These are phyloP conservation scores for Tetracladium setigerum DNA, from an alignment of 495 filamentous ascomycete species.

Conservation along the genomic window DNA sequence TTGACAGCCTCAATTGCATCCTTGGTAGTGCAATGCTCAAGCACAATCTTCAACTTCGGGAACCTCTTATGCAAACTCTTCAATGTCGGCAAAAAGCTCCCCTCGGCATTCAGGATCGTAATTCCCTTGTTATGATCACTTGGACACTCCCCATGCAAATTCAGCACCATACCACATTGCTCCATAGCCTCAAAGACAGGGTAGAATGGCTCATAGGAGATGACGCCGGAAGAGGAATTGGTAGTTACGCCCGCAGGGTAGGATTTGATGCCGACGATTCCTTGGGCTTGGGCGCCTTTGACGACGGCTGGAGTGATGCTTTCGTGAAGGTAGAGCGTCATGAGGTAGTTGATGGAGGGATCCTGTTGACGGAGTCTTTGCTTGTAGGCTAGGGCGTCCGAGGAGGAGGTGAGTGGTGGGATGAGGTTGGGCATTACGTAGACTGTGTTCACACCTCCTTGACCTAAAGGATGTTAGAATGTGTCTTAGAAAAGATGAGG, in stretches of 20 bases:
- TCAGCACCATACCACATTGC: slow-evolving; percentile 44
- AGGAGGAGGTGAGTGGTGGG: slow-evolving; percentile 70
- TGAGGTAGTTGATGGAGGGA: slow-evolving; percentile 70
- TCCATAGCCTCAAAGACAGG: slow-evolving; percentile 76
- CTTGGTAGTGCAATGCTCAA: slow-evolving; percentile 76
- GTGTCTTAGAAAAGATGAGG: slow-evolving; percentile 15
- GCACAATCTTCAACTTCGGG: slow-evolving; percentile 41
- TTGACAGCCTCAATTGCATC: slow-evolving; percentile 74
- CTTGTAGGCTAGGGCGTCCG: slow-evolving; percentile 70
- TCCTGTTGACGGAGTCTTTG: slow-evolving; percentile 57
- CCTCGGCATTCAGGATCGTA: slow-evolving; percentile 75
- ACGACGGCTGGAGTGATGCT: slow-evolving; percentile 74
- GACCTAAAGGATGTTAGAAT: too few species aligned
- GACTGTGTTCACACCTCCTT: slow-evolving; percentile 29
- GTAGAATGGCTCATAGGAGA: slow-evolving; percentile 62
- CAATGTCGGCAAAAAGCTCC: slow-evolving; percentile 71
- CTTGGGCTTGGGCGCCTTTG: slow-evolving; percentile 57
- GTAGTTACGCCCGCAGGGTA: slow-evolving; percentile 72
- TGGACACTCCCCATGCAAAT: slow-evolving; percentile 52
- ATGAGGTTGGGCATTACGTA: slow-evolving; percentile 60
- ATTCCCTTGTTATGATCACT: slow-evolving; percentile 50
- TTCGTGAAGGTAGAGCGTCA: slow-evolving; percentile 70
- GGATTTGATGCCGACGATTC: slow-evolving; percentile 60
- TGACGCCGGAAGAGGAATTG: slow-evolving; percentile 75
- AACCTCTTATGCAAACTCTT: slow-evolving; percentile 62